These are phyloP conservation scores for Magnaporthiopsis incrustans DNA, from an alignment of 2,329 filamentous ascomycete species.

Conservation along the genomic window DNA sequence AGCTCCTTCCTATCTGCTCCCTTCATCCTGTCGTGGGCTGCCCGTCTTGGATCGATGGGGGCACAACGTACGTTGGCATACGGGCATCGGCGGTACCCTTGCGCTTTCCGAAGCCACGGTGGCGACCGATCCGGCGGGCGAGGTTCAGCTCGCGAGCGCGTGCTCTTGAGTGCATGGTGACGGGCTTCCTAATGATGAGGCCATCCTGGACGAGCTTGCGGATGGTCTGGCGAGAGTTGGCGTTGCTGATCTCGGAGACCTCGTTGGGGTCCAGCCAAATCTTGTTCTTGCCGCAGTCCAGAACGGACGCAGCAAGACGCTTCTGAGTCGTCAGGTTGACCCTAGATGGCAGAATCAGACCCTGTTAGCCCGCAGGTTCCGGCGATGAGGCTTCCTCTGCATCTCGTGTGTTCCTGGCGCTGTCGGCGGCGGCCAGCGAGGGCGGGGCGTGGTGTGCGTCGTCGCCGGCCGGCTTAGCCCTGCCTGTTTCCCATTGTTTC, in stretches of 20 bases:
- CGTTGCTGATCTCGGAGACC: slow-evolving; percentile 98
- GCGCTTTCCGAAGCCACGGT: slow-evolving; percentile 99
- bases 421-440: slow-evolving; percentile 1
- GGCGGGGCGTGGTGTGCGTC: neutral
- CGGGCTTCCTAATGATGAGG: slow-evolving; percentile 99
- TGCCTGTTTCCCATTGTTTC: neutral
- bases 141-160: slow-evolving; percentile 93
- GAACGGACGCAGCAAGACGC: slow-evolving; percentile 97
- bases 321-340: slow-evolving; percentile 99
- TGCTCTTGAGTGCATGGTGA: slow-evolving; percentile 98
- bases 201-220: slow-evolving; percentile 99
- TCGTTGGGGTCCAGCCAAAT: slow-evolving; percentile 99
- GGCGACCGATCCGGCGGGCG: slow-evolving; percentile 88
- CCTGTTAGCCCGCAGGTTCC: slow-evolving; percentile 3
- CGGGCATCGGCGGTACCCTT: slow-evolving; percentile 99
- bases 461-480: neutral
- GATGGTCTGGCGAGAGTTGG: slow-evolving; percentile 99
- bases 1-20: neutral
- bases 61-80: slow-evolving; percentile 79
- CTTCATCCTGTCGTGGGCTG: neutral
- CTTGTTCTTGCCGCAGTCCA: slow-evolving; percentile 99
- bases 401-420: neutral
- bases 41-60: neutral
- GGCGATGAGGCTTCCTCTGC: neutral
- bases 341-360: slow-evolving; percentile 46